A percentile compares a stretch with the other conserved stretches of the same genome.
These are phyloP conservation scores for Chlorella sp. DNA, from an alignment of 139 green algal genomes.

Conservation along the genomic window DNA sequence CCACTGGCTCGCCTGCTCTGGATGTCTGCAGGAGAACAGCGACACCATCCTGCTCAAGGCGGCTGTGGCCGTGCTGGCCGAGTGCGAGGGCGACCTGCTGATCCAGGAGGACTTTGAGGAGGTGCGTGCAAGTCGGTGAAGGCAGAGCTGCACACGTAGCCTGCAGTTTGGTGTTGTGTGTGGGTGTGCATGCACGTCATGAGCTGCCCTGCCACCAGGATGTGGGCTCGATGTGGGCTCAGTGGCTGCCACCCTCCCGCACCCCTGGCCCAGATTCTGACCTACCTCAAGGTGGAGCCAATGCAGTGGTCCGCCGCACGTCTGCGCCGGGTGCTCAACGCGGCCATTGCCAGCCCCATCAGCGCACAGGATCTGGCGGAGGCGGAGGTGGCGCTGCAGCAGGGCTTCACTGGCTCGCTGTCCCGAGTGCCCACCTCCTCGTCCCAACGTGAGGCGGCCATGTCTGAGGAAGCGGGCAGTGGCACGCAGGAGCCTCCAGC, in stretches of 20 bases:
- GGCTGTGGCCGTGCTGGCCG: slow-evolving; percentile 74
- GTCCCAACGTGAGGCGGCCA: background rate
- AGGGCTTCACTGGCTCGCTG: slow-evolving; percentile 41
- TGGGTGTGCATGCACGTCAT: too few relatives aligned
- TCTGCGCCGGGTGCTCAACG: slow-evolving; percentile 53
- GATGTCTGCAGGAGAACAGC: slow-evolving; percentile 48
- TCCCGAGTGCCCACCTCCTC: background rate
- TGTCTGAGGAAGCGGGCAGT: too few relatives aligned
- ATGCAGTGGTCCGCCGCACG: slow-evolving; percentile 52
- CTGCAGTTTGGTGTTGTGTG: too few relatives aligned
- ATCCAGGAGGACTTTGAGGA: slow-evolving; percentile 85
- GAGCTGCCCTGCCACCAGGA: too few relatives aligned
- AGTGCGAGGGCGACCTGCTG: slow-evolving; percentile 74
- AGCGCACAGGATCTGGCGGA: slow-evolving; percentile 24
- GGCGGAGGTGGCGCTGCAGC: slow-evolving; percentile 17
- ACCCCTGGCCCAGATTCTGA: slow-evolving; percentile 51
- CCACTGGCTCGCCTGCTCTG: too few relatives aligned
- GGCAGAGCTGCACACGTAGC: too few relatives aligned
- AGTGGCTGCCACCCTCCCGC: too few relatives aligned
- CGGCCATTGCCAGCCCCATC: slow-evolving; percentile 44
- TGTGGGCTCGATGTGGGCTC: too few relatives aligned
- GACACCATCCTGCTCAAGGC: slow-evolving; percentile 66
- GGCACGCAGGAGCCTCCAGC: background rate
- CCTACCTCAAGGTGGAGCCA: slow-evolving; percentile 80
- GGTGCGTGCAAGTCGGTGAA: too few relatives aligned